These are phyloP conservation scores for Lactuca saligna DNA, from an alignment of 129 eudicot species.

Conservation along the genomic window DNA sequence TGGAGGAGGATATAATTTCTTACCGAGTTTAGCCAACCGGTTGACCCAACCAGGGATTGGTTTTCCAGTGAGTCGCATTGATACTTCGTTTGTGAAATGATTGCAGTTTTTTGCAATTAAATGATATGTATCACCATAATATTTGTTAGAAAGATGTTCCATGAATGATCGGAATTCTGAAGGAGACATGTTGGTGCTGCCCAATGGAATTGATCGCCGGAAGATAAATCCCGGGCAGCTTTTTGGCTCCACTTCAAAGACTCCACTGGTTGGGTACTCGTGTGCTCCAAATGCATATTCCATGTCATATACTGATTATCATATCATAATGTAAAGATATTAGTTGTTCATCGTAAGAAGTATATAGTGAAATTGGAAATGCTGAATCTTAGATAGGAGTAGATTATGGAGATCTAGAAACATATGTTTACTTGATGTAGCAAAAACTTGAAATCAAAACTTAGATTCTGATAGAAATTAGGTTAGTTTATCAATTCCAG, in stretches of 20 bases:
- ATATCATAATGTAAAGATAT: constrained; percentile 20
- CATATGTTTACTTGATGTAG: constrained; percentile 1
- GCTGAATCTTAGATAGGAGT: neutral
- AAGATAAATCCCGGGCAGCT: constrained; percentile 85
- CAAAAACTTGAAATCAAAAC: constrained; percentile 2
- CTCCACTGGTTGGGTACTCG: constrained; percentile 86
- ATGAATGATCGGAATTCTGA: constrained; percentile 72
- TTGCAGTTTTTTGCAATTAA: constrained; percentile 90
- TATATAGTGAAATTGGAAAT: neutral
- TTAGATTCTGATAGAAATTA: neutral
- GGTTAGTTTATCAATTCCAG: constrained; percentile 11
- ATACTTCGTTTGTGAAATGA: constrained; percentile 85
- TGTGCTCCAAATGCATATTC: constrained; percentile 97
- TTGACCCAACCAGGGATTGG: constrained; percentile 97
- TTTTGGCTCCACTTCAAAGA: constrained; percentile 90
- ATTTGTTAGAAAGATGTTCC: constrained; percentile 67
- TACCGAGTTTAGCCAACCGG: constrained; percentile 88
- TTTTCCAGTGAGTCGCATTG: constrained; percentile 70
- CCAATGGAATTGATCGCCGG: constrained; percentile 71
- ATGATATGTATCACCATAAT: constrained; percentile 78
- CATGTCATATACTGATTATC: constrained; percentile 63
- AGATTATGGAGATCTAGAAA: neutral
- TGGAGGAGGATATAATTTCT: constrained; percentile 21
- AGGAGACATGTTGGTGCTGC: constrained; percentile 75
- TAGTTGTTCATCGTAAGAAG: neutral